Base-by-base conservation (phyloP, 768 basidiomycete species). In the Tylopilus sp. region DNA sequence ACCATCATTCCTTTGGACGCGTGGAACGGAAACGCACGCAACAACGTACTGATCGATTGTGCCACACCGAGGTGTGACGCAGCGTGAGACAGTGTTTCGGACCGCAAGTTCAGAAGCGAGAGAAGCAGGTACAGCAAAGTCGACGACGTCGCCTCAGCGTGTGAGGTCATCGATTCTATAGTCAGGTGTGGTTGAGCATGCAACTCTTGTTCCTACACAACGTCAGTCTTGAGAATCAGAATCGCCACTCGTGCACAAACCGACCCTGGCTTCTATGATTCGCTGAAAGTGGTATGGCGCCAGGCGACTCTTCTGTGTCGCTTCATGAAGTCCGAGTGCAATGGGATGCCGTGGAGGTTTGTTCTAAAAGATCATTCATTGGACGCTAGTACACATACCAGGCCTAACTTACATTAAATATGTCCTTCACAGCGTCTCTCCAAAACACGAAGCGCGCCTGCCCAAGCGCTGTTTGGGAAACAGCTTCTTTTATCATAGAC, bases 361-460 rank as follows among this genome's bases (percentile, higher is more conserved):
- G 63, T 80, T 79, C 89, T 91, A 71, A 52, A 50, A 54, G 52
- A 47, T 44, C 42, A 55, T 65, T 42, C 50, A 41, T 53, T 40
- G 60, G 44, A 57, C 52, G 17, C n/a, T 41, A 17, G 36, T 18
- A 9, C 44, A 9, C 44, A 28, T 35, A 41, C 13, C 17, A 15
- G 28, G 48, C 77, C 65, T 61, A 40, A 64, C 68, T 52, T 44
- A 87, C 91, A 63, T 85, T 78, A 60, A 72, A 72, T 20, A 91
- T 80, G 42, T 71, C 77, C 60, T 83, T 87, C 23, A 92, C 62
- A 12, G 87, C 83, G 62, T 94, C 89, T 59, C 82, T 79, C 91
- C 91, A 94, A 65, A 92, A 93, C 64, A 91, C 85, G 74, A 91
- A 79, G 57, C 88, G 78, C 78, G 91, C 88, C 65, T 82, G 81